Evolutionary conservation across 2,329 filamentous ascomycete genomes (phyloP), one percentile per base, ranked within the genome.

Genomic region (Sporothrix mexicana): DNA sequence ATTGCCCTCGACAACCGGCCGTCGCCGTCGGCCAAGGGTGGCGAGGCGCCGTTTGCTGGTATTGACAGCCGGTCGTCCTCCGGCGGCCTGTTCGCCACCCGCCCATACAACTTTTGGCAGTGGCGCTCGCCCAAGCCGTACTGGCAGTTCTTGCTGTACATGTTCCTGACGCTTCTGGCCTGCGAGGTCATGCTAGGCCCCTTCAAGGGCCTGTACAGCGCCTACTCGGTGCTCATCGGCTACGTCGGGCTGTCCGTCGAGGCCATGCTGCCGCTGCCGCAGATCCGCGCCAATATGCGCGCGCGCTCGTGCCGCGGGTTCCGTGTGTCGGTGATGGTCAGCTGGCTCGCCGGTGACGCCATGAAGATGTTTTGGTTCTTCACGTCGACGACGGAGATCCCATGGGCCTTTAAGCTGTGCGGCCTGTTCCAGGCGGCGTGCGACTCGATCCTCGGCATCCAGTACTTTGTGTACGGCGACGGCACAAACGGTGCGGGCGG

Each of bases 291-390:
- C 59, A 96, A 96, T 79, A 85, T 87, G 75, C 87, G 88, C 47
- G 86, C 88, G 4, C 85, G 87, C 74, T 93, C 92, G 1, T 94
- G 91, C 84, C 91, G 90, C 80, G 93, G 93, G 6, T 94, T 97
- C 81, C 87, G 93, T 17, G 79, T 94, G 12, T 93, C 91, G 7
- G 90, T 97, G 4, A 83, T 96, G 73, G 88, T 85, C 41, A 94
- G 91, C 80, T 97, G 93, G 93, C 84, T 97, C 70, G 83, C 91
- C 2, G 93, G 93, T 74, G 93, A 97, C 81, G 85, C 88, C 9
- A 94, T 96, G 90, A 97, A 97, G 86, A 92, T 95, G 87, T 92
- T 94, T 78, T 92, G 90, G 90, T 96, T 95, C 83, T 92, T 95
- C 74, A 92, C 90, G 1, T 88, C 91, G 0, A 88, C 86, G 0